These are phyloP conservation scores for Chaetoceros tenuissimus DNA, from an alignment of 108 stramenopile species.

Conservation along the genomic window DNA sequence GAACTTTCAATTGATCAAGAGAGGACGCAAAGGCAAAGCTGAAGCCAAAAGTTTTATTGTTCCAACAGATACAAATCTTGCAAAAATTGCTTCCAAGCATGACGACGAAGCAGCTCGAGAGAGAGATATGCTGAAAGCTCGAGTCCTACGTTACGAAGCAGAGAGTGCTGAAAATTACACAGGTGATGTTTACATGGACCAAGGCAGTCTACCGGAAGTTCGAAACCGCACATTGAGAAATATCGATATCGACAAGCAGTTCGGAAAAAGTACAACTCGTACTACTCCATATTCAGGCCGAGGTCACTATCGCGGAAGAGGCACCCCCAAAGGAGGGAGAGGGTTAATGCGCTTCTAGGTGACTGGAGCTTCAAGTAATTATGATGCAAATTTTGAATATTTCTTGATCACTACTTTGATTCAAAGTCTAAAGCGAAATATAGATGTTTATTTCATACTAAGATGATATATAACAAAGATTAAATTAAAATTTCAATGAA, in stretches of 20 bases:
- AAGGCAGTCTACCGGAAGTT: constrained; percentile 71
- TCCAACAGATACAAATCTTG: constrained; percentile 73
- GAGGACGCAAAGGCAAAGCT: constrained; percentile 86
- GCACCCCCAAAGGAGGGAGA: not conserved
- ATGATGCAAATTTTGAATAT: no score
- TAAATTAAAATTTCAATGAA: no score
- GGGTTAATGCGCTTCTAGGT: not conserved
- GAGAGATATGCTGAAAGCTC: constrained; percentile 74
- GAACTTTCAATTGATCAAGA: constrained; percentile 81
- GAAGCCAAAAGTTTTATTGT: constrained; percentile 82
- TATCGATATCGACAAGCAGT: constrained; percentile 71
- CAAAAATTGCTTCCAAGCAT: constrained; percentile 62
- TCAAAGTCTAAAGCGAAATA: no score
- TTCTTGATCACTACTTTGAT: no score
- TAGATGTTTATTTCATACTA: no score
- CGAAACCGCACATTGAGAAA: constrained; percentile 73
- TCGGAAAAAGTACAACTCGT: constrained; percentile 66
- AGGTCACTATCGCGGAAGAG: not conserved
- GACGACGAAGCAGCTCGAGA: constrained; percentile 81
- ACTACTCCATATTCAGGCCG: not conserved
- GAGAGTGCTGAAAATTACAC: constrained; percentile 65
- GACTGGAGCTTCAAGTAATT: no score
- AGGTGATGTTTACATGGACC: constrained; percentile 82
- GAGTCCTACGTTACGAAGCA: constrained; percentile 78
- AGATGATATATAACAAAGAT: no score